phyloP scores from a whole-genome alignment of 2,329 filamentous ascomycete species.

The Dichotomopilus funicola region DNA sequence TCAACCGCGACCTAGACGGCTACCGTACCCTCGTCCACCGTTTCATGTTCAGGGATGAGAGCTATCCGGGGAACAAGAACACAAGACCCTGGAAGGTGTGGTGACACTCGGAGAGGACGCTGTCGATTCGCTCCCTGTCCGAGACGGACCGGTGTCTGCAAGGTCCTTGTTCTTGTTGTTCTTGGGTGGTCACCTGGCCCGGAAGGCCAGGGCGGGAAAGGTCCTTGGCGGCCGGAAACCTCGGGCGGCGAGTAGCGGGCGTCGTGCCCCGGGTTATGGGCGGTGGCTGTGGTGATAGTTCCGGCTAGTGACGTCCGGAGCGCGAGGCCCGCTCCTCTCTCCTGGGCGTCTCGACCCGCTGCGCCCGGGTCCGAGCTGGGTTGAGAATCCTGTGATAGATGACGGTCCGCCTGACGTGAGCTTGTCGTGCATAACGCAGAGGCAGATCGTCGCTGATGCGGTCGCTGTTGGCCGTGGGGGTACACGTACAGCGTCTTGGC shows the following conservation, averaged over 20 bases:
- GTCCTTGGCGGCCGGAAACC: conserved; percentile 7
- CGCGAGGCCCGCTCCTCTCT: neutral
- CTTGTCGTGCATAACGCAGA: neutral
- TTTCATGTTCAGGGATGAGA: conserved; percentile 37
- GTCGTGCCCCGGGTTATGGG: too few relatives aligned
- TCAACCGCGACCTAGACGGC: conserved; percentile 46
- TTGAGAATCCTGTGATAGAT: neutral
- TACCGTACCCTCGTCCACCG: conserved; percentile 29
- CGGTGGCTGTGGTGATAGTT: too few relatives aligned
- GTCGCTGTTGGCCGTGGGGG: neutral
- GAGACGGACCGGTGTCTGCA: neutral
- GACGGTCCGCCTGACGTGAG: neutral
- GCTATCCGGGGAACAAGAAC: conserved; percentile 39
- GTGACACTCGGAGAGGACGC: neutral
- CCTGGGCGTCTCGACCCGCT: too few relatives aligned
- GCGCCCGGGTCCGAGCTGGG: too few relatives aligned
- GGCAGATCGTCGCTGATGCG: conserved; percentile 7
- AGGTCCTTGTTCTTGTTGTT: neutral
- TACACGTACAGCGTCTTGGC: neutral
- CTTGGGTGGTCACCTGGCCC: neutral
- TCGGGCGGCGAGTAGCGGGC: too few relatives aligned
- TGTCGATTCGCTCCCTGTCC: neutral
- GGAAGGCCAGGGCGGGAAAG: conserved; percentile 3
- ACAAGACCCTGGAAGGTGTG: conserved; percentile 2
- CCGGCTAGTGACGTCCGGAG: too few relatives aligned